These are phyloP conservation scores for Cucurbita maxima DNA, from an alignment of 306 rosid genomes.

Conservation along the genomic window DNA sequence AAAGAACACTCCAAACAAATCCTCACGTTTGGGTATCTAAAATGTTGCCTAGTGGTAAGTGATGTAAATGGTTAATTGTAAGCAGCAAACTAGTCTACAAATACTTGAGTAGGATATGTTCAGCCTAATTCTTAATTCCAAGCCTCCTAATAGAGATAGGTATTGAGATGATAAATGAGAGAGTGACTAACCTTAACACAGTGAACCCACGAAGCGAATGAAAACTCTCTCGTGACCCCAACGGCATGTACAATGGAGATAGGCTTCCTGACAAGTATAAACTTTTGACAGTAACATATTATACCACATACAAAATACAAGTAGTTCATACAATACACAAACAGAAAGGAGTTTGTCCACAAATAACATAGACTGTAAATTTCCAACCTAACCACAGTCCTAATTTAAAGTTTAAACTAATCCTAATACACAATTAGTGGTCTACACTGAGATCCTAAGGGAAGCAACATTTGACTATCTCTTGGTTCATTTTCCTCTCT, in stretches of 20 bases:
- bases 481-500: background rate
- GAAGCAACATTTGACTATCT: background rate
- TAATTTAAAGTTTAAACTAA: constrained; percentile 2
- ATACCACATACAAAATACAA: background rate
- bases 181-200: background rate
- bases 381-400: background rate
- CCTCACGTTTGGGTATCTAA: background rate
- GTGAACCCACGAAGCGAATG: background rate
- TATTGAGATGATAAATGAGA: background rate
- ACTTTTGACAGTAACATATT: background rate
- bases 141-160: background rate
- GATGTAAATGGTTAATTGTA: background rate
- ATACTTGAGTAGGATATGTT: background rate
- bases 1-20: background rate
- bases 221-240: background rate
- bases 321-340: background rate
- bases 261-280: background rate
- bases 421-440: constrained; percentile 3
- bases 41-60: background rate
- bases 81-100: background rate
- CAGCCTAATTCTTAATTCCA: background rate
- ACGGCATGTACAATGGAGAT: background rate
- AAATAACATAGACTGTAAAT: background rate
- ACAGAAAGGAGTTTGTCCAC: background rate
- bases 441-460: background rate